Percentiles rank a stretch among this genome's conserved stretches.
These are phyloP conservation scores for Cryptococcus depauperatus DNA, from an alignment of 1,284 basidiomycete species.

Conservation along the genomic window DNA sequence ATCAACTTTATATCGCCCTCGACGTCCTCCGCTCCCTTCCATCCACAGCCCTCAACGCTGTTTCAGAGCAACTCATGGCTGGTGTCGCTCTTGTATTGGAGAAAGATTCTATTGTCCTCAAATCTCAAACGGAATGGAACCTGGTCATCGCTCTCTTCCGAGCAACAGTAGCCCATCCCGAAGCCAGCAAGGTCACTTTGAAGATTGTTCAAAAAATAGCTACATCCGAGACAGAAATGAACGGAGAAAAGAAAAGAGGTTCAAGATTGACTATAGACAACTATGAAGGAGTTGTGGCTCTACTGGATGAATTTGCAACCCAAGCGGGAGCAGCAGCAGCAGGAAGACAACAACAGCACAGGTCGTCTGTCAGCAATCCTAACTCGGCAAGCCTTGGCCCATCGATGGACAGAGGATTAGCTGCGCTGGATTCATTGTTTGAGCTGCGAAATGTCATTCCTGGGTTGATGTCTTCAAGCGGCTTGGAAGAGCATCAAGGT, in stretches of 20 bases:
- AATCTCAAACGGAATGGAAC: slow-evolving; percentile 92
- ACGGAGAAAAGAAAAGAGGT: slow-evolving; percentile 4
- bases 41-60: slow-evolving; percentile 63
- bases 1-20: slow-evolving; percentile 88
- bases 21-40: slow-evolving; percentile 80
- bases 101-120: slow-evolving; percentile 63
- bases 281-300: slow-evolving; percentile 66
- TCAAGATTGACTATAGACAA: slow-evolving; percentile 64
- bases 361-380: slow-evolving; percentile 24
- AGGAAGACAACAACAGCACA: slow-evolving; percentile 46
- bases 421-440: slow-evolving; percentile 72
- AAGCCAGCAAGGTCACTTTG: slow-evolving; percentile 77
- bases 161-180: slow-evolving; percentile 75
- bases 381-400: slow-evolving; percentile 50
- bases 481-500: slow-evolving; percentile 30
- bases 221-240: slow-evolving; percentile 49
- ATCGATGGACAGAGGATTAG: slow-evolving; percentile 66
- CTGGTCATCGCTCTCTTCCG: slow-evolving; percentile 83
- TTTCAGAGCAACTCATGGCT: slow-evolving; percentile 82
- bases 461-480: slow-evolving; percentile 51
- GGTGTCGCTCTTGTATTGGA: slow-evolving; percentile 73
- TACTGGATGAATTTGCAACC: slow-evolving; percentile 80
- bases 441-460: slow-evolving; percentile 60
- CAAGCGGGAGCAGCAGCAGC: slow-evolving; percentile 59
- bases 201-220: slow-evolving; percentile 61